Percentiles rank a stretch among this genome's conserved stretches.
Evolutionary conservation across 192 early-diverging fungal genomes (phyloP).

Genomic region (Powellomyces hirtus): DNA sequence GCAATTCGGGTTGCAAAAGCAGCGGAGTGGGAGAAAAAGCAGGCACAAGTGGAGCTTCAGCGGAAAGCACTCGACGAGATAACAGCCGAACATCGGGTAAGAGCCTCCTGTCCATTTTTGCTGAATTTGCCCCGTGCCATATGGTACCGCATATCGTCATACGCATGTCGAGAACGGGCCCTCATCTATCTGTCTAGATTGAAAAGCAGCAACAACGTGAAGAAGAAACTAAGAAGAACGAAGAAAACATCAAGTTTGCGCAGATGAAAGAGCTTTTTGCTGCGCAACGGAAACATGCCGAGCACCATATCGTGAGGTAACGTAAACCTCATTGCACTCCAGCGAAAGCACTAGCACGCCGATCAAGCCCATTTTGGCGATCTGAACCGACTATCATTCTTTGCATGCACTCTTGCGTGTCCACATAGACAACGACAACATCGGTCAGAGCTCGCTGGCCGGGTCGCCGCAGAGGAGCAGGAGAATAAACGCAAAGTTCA

Average conservation of each 20-base stretch:
- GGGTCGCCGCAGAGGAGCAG: constrained; percentile 5
- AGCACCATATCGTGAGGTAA: neutral
- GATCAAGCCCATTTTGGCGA: neutral
- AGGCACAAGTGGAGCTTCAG: constrained; percentile 2
- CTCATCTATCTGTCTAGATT: neutral
- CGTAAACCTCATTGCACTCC: neutral
- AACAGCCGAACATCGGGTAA: neutral
- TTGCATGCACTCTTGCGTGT: neutral
- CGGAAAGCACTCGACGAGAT: constrained; percentile 13
- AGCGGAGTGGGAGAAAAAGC: constrained; percentile 12
- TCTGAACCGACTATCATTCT: neutral
- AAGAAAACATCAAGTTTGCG: constrained; percentile 36
- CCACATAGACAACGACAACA: constrained; percentile 8
- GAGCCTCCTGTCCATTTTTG: too few relatives aligned
- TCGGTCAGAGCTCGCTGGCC: neutral
- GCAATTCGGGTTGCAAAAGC: constrained; percentile 3
- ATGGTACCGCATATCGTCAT: too few relatives aligned
- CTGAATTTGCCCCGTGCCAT: too few relatives aligned
- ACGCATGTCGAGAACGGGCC: too few relatives aligned
- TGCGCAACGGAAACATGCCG: constrained; percentile 23
- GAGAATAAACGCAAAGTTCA: neutral
- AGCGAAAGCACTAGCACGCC: neutral
- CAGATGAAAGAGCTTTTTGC: constrained; percentile 37
- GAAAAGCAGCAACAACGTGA: neutral
- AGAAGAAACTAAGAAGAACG: constrained; percentile 29